Percentiles rank a stretch among this genome's conserved stretches.
Conservation (phyloP, 148 eudicot species). For the Silene uniflora region DNA sequence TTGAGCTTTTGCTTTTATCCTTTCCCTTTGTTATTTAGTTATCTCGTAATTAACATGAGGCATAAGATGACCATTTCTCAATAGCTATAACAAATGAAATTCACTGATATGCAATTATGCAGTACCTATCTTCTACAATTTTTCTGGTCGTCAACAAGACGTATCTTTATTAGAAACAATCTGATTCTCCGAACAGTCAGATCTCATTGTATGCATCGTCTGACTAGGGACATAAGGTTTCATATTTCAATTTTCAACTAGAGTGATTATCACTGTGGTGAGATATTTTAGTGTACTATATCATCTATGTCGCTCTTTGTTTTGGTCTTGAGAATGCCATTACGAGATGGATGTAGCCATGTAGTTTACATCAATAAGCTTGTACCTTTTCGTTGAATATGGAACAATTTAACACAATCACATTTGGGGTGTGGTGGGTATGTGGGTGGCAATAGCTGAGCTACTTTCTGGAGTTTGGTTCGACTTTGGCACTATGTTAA, state of each 20-base stretch:
- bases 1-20: not conserved
- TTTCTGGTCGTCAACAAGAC: no score
- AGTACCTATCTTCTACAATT: no score
- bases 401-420: not conserved
- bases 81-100: no score
- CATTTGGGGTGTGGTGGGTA: not conserved
- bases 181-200: not conserved
- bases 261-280: not conserved
- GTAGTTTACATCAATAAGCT: not conserved
- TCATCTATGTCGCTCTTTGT: not conserved
- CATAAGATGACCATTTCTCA: no score
- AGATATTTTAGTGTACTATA: not conserved
- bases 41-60: no score
- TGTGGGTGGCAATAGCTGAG: not conserved
- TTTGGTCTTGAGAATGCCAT: not conserved
- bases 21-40: not conserved
- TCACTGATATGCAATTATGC: no score
- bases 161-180: no score
- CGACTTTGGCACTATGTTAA: no score
- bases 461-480: not conserved
- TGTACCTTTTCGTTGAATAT: not conserved
- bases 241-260: not conserved
- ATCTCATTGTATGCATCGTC: not conserved
- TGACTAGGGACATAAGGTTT: not conserved
- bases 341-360: not conserved